Conservation (phyloP, 2,329 filamentous ascomycete genomes). For the Pestalotiopsis sp. region DNA sequence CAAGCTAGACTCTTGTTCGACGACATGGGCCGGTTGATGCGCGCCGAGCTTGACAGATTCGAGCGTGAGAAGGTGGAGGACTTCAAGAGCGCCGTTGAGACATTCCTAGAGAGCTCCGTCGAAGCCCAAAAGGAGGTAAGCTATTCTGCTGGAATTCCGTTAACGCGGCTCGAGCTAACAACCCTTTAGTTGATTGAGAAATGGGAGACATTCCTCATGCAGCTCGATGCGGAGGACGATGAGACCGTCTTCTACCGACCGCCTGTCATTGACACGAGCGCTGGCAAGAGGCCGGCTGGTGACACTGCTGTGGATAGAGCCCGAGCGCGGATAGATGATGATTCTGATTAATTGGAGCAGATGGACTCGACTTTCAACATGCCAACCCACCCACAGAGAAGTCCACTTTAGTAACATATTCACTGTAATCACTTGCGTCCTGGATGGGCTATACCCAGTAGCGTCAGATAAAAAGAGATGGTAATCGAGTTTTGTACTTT, state of each 20-base stretch:
- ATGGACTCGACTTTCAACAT: background rate
- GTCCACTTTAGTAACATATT: background rate
- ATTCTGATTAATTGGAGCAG: conserved; percentile 52
- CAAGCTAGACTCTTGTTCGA: conserved; percentile 90
- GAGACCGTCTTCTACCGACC: conserved; percentile 68
- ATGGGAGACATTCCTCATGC: conserved; percentile 98
- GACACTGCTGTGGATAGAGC: conserved; percentile 64
- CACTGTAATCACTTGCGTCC: background rate
- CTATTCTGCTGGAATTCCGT: conserved; percentile 15
- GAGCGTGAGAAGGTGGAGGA: conserved; percentile 98
- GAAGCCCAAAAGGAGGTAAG: conserved; percentile 97
- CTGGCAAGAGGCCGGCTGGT: conserved; percentile 45
- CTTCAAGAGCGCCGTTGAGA: conserved; percentile 97
- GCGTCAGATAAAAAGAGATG: background rate
- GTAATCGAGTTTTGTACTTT: conserved; percentile 3
- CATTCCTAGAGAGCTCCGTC: conserved; percentile 93
- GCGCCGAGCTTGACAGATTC: conserved; percentile 87
- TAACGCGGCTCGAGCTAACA: conserved; percentile 18
- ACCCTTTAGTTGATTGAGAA: conserved; percentile 69
- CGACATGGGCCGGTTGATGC: conserved; percentile 95
- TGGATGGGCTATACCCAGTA: conserved; percentile 6
- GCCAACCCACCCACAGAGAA: background rate
- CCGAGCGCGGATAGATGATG: conserved; percentile 59
- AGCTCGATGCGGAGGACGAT: conserved; percentile 91
- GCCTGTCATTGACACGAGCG: conserved; percentile 54